Base-by-base conservation (phyloP, 192 early-diverging fungal genomes). In the Coemansia sp. region DNA sequence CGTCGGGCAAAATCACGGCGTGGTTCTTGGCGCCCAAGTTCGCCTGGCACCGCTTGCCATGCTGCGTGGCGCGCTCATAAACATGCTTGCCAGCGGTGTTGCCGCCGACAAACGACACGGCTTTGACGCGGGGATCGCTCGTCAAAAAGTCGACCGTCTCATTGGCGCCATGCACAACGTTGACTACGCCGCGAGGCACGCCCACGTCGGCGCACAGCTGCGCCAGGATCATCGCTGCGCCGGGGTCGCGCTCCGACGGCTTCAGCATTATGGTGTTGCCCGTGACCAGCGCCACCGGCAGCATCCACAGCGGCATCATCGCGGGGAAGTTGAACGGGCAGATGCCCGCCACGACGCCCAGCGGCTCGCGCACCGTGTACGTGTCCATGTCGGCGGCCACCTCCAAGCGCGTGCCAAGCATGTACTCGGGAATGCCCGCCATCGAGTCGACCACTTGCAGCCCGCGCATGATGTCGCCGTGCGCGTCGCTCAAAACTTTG, bases 11-110 rank as follows among this genome's bases (percentile, higher is more conserved):
- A 55, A 98, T 87, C 7, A 98, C 90, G 37, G 94, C 96, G 77
- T 98, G 96, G 88, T 98, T 98, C 88, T 98, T 98, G 71, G 95
- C 95, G 22, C 94, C 94, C 75, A 98, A 79, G 79, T 98, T 98
- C 20, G 95, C 93, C 83, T 98, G 96, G 39, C 96, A 95, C 64
- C 96, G 90, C 85, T 98, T 97, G 67, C 96, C 96, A 68, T 95
- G 91, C 70, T 80, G 83, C 63, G 91, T 89, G 7, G 93, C 91
- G 47, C 96, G 90, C 38, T 86, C 86, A 74, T 93, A 92, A 44
- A 98, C 97, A 82, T 96, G 86, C 69, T 92, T 86, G 50, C 96
- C 96, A 40, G 95, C 94, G 45, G 76, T 75, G 81, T 98, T 94
- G 64, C 89, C 89, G 62, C 96, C 96, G 41, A 98, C 95, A 76